These are phyloP conservation scores for Eucalyptus regnans DNA, from an alignment of 345 rosid genomes.

Conservation along the genomic window DNA sequence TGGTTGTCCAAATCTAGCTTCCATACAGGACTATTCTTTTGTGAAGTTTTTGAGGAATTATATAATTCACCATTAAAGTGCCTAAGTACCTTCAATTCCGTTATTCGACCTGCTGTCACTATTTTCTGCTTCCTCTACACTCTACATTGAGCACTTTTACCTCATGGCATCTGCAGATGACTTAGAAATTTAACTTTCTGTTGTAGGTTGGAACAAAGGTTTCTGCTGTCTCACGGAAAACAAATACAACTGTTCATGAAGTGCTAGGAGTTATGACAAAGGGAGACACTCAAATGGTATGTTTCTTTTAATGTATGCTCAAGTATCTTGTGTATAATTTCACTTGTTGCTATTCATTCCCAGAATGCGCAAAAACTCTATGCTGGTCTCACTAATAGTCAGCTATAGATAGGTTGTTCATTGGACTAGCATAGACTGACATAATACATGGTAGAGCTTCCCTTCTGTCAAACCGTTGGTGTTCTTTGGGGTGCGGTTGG, in stretches of 20 bases:
- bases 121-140: neutral
- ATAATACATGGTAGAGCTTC: neutral
- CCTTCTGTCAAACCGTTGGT: neutral
- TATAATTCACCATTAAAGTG: neutral
- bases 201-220: conserved; percentile 83
- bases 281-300: conserved; percentile 76
- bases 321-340: neutral
- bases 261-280: conserved; percentile 81
- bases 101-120: neutral
- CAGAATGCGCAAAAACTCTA: neutral
- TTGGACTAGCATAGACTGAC: neutral
- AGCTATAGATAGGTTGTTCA: neutral
- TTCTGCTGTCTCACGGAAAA: conserved; percentile 91
- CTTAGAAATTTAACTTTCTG: neutral
- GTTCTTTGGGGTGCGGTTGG: neutral
- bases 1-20: neutral
- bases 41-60: neutral
- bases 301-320: neutral
- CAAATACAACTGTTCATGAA: conserved; percentile 95
- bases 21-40: neutral
- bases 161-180: neutral
- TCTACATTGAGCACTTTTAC: neutral
- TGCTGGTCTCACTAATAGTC: neutral
- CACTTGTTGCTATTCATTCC: neutral
- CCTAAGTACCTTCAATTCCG: neutral